These are phyloP conservation scores for Ustilago xerochloae DNA, from an alignment of 1,284 basidiomycete genomes.

Conservation along the genomic window DNA sequence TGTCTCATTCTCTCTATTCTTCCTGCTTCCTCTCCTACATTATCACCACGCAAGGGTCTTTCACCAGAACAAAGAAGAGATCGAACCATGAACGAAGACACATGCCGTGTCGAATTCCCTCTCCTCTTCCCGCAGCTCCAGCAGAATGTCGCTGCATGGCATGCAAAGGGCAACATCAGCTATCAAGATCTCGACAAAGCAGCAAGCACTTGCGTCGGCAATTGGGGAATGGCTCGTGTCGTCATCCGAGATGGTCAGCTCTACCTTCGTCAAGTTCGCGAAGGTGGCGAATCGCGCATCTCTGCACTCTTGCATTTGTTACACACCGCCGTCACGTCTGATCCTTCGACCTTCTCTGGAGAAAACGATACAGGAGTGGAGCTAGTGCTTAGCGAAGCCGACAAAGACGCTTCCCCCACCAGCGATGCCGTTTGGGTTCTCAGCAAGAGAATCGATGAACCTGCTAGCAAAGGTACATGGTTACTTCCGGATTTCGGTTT, in stretches of 20 bases:
- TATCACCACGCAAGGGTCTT: not conserved
- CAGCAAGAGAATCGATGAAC: conserved; percentile 28
- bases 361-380: conserved; percentile 20
- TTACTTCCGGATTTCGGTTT: conserved; percentile 57
- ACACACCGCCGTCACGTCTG: conserved; percentile 32
- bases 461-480: conserved; percentile 30
- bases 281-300: conserved; percentile 47
- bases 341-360: conserved; percentile 10
- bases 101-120: conserved; percentile 49
- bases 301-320: conserved; percentile 45
- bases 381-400: conserved; percentile 45
- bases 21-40: not conserved
- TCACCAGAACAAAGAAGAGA: conserved; percentile 16
- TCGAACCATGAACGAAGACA: conserved; percentile 30
- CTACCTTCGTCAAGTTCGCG: conserved; percentile 39
- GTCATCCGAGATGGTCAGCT: conserved; percentile 50
- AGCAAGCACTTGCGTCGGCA: not conserved
- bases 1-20: conserved; percentile 22
- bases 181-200: conserved; percentile 37
- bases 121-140: conserved; percentile 53
- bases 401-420: conserved; percentile 39
- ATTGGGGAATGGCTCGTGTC: conserved; percentile 46
- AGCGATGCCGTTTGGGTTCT: conserved; percentile 41
- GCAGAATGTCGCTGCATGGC: conserved; percentile 34
- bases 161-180: conserved; percentile 40